A percentile compares a stretch with the other conserved stretches of the same genome.
These are phyloP conservation scores for Fusarium mundagurra DNA, from an alignment of 2,329 filamentous ascomycete genomes.

Conservation along the genomic window DNA sequence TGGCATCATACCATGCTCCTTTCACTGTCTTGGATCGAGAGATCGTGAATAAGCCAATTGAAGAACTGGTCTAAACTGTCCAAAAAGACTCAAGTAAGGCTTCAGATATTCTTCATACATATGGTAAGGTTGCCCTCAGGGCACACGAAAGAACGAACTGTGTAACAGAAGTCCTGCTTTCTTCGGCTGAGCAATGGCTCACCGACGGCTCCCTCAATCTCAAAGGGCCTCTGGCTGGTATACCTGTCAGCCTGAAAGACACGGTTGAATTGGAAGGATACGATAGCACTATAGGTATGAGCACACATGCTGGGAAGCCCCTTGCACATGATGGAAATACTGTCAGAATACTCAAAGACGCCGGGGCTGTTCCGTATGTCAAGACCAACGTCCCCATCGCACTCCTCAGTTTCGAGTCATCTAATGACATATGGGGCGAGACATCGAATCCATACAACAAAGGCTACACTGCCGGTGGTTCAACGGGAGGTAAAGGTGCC, in stretches of 20 bases:
- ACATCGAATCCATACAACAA: conserved; percentile 83
- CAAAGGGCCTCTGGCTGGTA: conserved; percentile 83
- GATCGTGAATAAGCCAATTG: conserved; percentile 78
- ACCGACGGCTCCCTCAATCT: conserved; percentile 70
- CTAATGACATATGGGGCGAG: conserved; percentile 81
- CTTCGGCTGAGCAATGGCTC: conserved; percentile 79
- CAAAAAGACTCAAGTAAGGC: conserved; percentile 74
- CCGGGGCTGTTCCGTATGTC: conserved; percentile 88
- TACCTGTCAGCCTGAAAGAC: conserved; percentile 87
- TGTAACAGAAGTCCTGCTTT: conserved; percentile 85
- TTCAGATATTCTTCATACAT: conserved; percentile 80
- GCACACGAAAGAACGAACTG: conserved; percentile 91
- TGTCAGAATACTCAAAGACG: conserved; percentile 82
- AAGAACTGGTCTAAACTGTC: conserved; percentile 80
- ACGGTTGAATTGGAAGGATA: conserved; percentile 83
- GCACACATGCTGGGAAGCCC: conserved; percentile 75
- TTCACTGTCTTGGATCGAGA: conserved; percentile 72
- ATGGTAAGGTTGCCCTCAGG: conserved; percentile 85
- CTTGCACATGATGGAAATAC: conserved; percentile 74
- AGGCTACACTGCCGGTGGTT: conserved; percentile 89
- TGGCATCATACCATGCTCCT: conserved; percentile 72
- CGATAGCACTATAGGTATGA: conserved; percentile 85
- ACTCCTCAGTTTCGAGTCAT: conserved; percentile 85
- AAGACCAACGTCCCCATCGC: conserved; percentile 93
- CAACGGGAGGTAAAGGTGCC: conserved; percentile 86